These are phyloP conservation scores for Agrocybe praecox DNA, from an alignment of 768 basidiomycete species.

Conservation along the genomic window DNA sequence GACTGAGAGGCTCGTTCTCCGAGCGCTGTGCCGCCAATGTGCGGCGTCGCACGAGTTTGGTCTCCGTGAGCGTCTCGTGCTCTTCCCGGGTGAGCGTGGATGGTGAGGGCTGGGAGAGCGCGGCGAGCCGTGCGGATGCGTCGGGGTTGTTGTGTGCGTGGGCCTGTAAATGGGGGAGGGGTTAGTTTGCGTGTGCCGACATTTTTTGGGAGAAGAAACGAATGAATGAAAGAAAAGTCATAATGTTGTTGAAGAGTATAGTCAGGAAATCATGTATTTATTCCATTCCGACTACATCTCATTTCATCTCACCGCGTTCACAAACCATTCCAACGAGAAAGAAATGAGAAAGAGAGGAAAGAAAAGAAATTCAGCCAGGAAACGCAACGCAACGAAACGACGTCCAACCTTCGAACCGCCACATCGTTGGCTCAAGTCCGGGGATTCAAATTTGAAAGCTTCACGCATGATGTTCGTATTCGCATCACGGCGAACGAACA, in stretches of 20 bases:
- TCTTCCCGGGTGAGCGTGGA: constrained; percentile 74
- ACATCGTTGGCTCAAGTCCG: no score
- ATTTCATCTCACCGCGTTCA: no score
- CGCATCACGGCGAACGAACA: neutral
- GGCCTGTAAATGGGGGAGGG: constrained; percentile 47
- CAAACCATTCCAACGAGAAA: neutral
- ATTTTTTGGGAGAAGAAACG: neutral
- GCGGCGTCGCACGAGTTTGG: constrained; percentile 79
- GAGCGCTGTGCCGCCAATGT: constrained; percentile 66
- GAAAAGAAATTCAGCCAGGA: no score
- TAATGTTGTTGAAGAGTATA: no score
- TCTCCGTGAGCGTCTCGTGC: constrained; percentile 78
- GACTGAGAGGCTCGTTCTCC: constrained; percentile 25
- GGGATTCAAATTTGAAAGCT: no score
- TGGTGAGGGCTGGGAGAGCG: constrained; percentile 62
- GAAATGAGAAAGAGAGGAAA: neutral
- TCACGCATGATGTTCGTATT: no score
- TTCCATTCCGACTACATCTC: no score
- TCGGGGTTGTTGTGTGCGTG: constrained; percentile 79
- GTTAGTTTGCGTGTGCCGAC: no score
- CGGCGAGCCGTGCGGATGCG: constrained; percentile 72
- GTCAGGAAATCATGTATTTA: no score
- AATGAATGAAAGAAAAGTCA: no score
- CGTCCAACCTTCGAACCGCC: no score
- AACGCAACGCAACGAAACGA: no score